Percentiles rank a stretch among this genome's conserved stretches.
These are phyloP conservation scores for Aspergillus wentii DNA, from an alignment of 495 filamentous ascomycete genomes.

Conservation along the genomic window DNA sequence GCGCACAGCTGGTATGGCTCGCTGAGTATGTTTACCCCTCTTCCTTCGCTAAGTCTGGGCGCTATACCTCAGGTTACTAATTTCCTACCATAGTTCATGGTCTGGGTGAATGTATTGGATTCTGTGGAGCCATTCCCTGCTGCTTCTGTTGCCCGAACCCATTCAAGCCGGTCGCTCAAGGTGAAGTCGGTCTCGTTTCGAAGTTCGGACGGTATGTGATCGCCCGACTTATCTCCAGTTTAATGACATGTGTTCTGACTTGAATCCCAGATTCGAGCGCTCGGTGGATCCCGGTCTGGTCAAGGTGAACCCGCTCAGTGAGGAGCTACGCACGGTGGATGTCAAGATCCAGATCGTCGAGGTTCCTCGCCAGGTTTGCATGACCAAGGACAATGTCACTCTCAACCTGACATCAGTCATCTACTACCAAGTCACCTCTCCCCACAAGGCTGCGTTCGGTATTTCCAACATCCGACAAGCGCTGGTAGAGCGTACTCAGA, in stretches of 20 bases:
- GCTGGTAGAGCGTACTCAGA: constrained; percentile 96
- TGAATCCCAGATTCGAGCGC: constrained; percentile 64
- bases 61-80: too few species aligned
- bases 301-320: constrained; percentile 95
- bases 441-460: constrained; percentile 96
- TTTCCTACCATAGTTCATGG: constrained; percentile 58
- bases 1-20: constrained; percentile 85
- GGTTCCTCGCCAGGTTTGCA: constrained; percentile 94
- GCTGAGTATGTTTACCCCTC: constrained; percentile 59
- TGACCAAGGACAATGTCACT: constrained; percentile 99
- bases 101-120: constrained; percentile 73
- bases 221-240: background rate
- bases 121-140: constrained; percentile 84
- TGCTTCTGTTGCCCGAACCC: constrained; percentile 93
- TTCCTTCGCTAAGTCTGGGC: too few species aligned
- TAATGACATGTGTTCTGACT: constrained; percentile 3
- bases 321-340: constrained; percentile 85
- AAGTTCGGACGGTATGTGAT: constrained; percentile 72
- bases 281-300: constrained; percentile 96
- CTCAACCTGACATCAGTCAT: constrained; percentile 93
- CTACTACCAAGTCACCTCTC: constrained; percentile 95
- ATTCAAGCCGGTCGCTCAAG: constrained; percentile 89
- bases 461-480: constrained; percentile 92
- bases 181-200: constrained; percentile 90
- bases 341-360: constrained; percentile 99